Base-by-base conservation (phyloP, 805 yeast genomes). In the Wickerhamiella hasegawae region DNA sequence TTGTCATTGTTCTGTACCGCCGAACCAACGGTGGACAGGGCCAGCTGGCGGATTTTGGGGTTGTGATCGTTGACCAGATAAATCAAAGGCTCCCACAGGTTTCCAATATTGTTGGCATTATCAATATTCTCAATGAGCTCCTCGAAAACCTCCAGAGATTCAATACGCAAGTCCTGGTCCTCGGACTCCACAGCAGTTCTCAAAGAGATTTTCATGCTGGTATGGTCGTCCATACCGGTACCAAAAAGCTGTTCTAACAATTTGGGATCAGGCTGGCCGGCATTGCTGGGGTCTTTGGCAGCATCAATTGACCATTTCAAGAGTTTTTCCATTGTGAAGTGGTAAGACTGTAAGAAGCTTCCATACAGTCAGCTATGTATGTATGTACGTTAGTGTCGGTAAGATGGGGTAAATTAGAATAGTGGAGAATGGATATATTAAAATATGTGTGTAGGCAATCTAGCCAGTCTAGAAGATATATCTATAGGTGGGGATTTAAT, bases 111-210 rank as follows among this genome's bases (percentile, higher is more conserved):
- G 57, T 87, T 85, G 18, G 97, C 97, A 54, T 90, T 90, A 55
- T 90, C 97, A 40, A 87, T 57, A 49, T 84, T 84, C 52, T 87
- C 97, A 33, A 90, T 76, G 34, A 87, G 62, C 87, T 85, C 83
- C 54, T 87, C 95, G 49, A 87, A 78, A 53, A 83, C 82, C 44
- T 87, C 96, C 40, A 84, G 68, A 0, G 96, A 94, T 6, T 70
- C 68, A 34, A 76, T 62, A 46, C 77, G 78, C 46, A 66, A 66
- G 28, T 78, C 87, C 17, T 69, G 46, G 5, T 68, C 68, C 3
- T 73, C 71, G 32, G 71, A 68, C 47, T 70, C 63, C 2, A 58
- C 49, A 4, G 79, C 71, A 8, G 78, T 73, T 4, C 54, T 49
- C 52, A 85, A 69, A 22, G 82, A 71, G 45, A 81, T 77, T 44